Percentiles rank a stretch among this genome's conserved stretches.
Evolutionary conservation across 768 basidiomycete genomes (phyloP).

Genomic region (Tylopilus vinaceipallidus): DNA sequence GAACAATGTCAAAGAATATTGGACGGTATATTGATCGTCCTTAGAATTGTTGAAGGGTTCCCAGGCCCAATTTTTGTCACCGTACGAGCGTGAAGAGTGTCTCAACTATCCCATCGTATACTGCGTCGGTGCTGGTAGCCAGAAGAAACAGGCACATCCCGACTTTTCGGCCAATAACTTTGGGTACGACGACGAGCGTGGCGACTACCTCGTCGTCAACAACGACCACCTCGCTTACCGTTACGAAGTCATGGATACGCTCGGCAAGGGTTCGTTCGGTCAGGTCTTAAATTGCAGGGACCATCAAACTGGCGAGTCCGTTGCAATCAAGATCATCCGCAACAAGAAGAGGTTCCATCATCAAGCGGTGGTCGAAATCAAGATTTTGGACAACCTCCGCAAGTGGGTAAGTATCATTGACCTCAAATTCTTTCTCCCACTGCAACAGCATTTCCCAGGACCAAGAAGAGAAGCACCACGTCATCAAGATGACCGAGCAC

Average conservation of each 20-base stretch:
- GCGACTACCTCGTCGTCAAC: conserved; percentile 89
- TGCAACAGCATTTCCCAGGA: conserved; percentile 58
- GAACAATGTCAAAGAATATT: neutral
- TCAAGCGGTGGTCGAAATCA: conserved; percentile 98
- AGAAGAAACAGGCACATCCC: conserved; percentile 77
- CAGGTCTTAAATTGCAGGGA: conserved; percentile 96
- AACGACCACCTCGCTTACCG: conserved; percentile 95
- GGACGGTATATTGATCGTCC: conserved; percentile 7
- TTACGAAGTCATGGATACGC: conserved; percentile 89
- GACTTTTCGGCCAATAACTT: conserved; percentile 82
- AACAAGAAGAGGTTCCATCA: conserved; percentile 99
- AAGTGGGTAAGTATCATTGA: conserved; percentile 80
- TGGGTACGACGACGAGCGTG: conserved; percentile 97
- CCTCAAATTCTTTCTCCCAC: neutral
- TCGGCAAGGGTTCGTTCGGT: conserved; percentile 98
- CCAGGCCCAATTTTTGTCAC: conserved; percentile 72
- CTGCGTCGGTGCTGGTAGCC: conserved; percentile 73
- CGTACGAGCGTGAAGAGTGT: conserved; percentile 90
- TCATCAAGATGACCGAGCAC: conserved; percentile 97
- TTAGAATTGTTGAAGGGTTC: conserved; percentile 64
- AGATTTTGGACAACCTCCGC: conserved; percentile 92
- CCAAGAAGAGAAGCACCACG: conserved; percentile 92
- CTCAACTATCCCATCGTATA: conserved; percentile 84
- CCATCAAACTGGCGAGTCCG: conserved; percentile 92
- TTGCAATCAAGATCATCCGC: conserved; percentile 98